Evolutionary conservation across 78 protist genomes (phyloP).

Genomic region (Dictyostelium firmibasis): DNA sequence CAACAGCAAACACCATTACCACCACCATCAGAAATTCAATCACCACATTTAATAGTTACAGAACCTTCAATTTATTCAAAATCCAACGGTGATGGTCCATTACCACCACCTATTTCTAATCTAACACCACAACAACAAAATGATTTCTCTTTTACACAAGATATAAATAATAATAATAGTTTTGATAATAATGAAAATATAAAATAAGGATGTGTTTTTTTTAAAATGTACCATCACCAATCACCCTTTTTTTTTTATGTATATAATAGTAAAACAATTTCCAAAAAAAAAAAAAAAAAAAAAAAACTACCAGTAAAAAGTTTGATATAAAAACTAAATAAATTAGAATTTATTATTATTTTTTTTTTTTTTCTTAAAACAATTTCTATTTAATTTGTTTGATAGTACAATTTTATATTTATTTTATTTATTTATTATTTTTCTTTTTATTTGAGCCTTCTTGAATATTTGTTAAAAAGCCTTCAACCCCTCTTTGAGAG

Average conservation of each 20-base stretch:
- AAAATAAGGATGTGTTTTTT: background rate
- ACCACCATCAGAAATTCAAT: background rate
- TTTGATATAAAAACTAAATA: background rate
- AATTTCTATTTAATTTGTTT: background rate
- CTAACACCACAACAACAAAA: conserved; percentile 10
- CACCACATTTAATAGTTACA: conserved; percentile 13
- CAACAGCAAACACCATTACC: background rate
- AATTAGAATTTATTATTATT: background rate
- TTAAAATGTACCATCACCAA: background rate
- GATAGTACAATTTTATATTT: background rate
- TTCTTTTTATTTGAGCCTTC: conserved; percentile 43
- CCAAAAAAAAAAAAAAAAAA: background rate
- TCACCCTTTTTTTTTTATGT: background rate
- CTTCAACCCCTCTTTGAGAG: conserved; percentile 8
- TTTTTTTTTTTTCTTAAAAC: background rate
- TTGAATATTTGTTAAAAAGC: conserved; percentile 45
- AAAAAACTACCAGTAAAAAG: background rate
- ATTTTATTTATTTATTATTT: background rate
- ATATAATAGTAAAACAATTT: background rate
- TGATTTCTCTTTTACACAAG: background rate
- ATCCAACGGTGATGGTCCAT: background rate
- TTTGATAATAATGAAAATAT: background rate
- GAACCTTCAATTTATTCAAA: background rate
- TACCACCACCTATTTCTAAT: background rate
- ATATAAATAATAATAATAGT: background rate